phyloP scores from a whole-genome alignment of 139 green algal genomes.

The Limnomonas spitsbergensis region DNA sequence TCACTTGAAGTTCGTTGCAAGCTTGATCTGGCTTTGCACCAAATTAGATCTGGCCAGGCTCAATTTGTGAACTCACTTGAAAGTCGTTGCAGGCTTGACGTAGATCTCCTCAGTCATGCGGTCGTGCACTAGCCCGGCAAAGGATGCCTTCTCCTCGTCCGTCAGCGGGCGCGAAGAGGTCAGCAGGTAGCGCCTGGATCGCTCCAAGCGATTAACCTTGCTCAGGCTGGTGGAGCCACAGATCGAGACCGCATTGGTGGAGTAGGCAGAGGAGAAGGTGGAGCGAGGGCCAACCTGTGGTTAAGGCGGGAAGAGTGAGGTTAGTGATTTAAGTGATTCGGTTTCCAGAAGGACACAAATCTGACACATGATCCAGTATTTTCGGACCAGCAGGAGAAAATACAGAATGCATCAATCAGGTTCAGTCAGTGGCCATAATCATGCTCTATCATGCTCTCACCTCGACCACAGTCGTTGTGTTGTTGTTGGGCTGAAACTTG shows the following conservation, averaged over 20 bases:
- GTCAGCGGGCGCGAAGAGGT: conserved; percentile 43
- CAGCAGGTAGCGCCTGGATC: conserved; percentile 72
- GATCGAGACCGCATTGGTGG: conserved; percentile 95
- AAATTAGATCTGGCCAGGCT: too few species aligned
- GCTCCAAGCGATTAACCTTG: conserved; percentile 81
- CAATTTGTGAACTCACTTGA: conserved; percentile 44
- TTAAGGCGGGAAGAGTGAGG: neutral
- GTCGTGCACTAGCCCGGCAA: conserved; percentile 84
- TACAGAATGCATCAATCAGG: too few species aligned
- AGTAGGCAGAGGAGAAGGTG: conserved; percentile 94
- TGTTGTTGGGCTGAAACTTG: conserved; percentile 34
- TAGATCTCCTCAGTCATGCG: conserved; percentile 98
- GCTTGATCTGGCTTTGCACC: too few species aligned
- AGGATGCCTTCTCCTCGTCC: conserved; percentile 33
- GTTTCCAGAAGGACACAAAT: neutral
- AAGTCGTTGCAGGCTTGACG: conserved; percentile 63
- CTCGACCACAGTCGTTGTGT: conserved; percentile 48
- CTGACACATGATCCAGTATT: neutral
- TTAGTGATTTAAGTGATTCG: neutral
- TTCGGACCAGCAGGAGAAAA: too few species aligned
- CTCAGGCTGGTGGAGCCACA: conserved; percentile 81
- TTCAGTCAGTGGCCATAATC: neutral
- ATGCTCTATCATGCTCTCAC: conserved; percentile 21
- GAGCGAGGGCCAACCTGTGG: conserved; percentile 90
- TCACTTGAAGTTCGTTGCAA: too few species aligned